Base-by-base conservation (phyloP, 305 asterid species). In the Fraxinus paxiana region DNA sequence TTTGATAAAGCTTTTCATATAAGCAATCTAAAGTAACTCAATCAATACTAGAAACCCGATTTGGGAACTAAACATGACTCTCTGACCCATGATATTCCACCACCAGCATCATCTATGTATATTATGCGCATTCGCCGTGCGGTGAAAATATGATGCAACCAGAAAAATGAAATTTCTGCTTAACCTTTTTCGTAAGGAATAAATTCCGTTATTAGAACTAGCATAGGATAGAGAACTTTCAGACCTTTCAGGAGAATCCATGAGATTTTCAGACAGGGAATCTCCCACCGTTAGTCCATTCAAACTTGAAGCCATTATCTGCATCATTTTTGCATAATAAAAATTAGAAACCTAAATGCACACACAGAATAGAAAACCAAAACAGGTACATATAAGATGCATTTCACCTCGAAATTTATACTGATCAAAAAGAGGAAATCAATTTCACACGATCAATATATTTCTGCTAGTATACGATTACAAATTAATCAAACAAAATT, bases 261-360 rank as follows among this genome's bases (percentile, higher is more conserved):
- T 88, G 17, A 89, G 86, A 89, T 86, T 90, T 83, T 90, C 93
- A 0, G 92, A 84, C 31, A 94, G 78, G 61, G 88, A 77, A 82
- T 92, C 97, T 77, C 93, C 98, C 65, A 92, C 97, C 9, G 97
- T 89, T 78, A 96, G 85, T 77, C 98, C 97, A 78, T 94, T 96
- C 91, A 96, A 88, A 86, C 97, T 96, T 73, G 98, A 94, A 17
- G 97, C 98, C 98, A 94, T 94, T 73, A 92, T 91, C 98, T 96
- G 95, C 90, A 89, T 41, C 77, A 74, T 48, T 51, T 72, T 73
- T 69, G 12, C 69, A 69, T 59, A 83, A 72, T 17, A 37, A 41
- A 18, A 80, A 28, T 33, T 34, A 81, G 24, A 31, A 73, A 37
- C 67, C 63, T 61, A 77, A 34, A 72, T 79, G 69, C 82, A 61